phyloP scores from a whole-genome alignment of 148 eudicot species.

The Vaccinium darrowii region DNA sequence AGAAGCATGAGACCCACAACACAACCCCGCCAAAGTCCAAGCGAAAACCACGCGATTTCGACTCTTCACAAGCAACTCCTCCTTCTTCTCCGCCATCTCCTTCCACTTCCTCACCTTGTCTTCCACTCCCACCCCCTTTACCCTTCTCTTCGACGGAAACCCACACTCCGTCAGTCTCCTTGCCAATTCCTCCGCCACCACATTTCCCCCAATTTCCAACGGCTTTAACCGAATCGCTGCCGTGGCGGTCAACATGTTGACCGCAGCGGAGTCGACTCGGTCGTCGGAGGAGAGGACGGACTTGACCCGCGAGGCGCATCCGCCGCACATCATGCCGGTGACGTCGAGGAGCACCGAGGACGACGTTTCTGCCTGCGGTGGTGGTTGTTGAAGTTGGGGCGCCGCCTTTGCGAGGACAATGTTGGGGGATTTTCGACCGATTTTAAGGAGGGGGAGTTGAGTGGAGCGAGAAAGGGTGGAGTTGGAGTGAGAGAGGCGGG shows the following conservation, averaged over 20 bases:
- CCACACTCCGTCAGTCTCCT: constrained; percentile 75
- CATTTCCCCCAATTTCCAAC: constrained; percentile 16
- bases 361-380: neutral
- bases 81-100: constrained; percentile 63
- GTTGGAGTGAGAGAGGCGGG: constrained; percentile 13
- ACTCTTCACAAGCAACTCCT: constrained; percentile 52
- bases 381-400: neutral
- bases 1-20: constrained; percentile 84
- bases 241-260: constrained; percentile 86
- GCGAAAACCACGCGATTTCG: constrained; percentile 71
- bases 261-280: constrained; percentile 80
- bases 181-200: constrained; percentile 67
- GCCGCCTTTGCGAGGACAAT: constrained; percentile 32
- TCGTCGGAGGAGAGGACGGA: constrained; percentile 55
- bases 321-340: constrained; percentile 93
- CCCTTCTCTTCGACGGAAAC: constrained; percentile 64
- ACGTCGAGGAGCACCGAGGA: constrained; percentile 66
- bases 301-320: constrained; percentile 79
- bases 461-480: constrained; percentile 17
- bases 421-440: constrained; percentile 13
- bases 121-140: constrained; percentile 56
- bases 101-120: constrained; percentile 86
- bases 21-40: constrained; percentile 85
- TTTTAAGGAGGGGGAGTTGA: constrained; percentile 2
- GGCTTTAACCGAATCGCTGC: constrained; percentile 72